Base-by-base conservation (phyloP, 2,329 filamentous ascomycete genomes). In the Neopestalotiopsis sp. region DNA sequence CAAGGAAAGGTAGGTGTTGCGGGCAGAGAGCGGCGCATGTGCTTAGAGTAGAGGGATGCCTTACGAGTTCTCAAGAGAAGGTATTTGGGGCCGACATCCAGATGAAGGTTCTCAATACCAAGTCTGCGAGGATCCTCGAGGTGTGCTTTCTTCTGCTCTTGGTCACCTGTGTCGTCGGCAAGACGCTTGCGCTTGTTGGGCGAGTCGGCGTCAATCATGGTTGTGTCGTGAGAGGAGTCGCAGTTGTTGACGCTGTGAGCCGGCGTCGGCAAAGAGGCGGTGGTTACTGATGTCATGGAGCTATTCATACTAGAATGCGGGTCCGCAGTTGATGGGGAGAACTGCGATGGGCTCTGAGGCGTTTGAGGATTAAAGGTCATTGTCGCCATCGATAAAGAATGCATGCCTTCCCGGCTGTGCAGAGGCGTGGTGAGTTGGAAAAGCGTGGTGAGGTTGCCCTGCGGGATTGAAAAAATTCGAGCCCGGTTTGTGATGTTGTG, bases 291-390 rank as follows among this genome's bases (percentile, higher is more conserved):
- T 68, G 83, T 82, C 78, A 86, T 86, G 68, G 87, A 87, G 73
- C 80, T 83, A 74, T 83, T 84, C 77, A 84, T 82, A 81, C 84
- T 87, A 70, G 82, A 82, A 74, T 80, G 81, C 73, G 81, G 81
- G 75, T 88, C 87, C 77, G 83, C 85, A 73, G 84, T 86, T 74
- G 82, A 86, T 72, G 87, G 86, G 73, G 87, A 89, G 77, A 86
- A 83, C 78, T 89, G 87, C 77, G 88, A 90, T 77, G 89, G 89
- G 79, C 89, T 91, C 84, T 91, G 89, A 78, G 89, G 89, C 74
- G 89, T 91, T 76, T 88, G 88, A 75, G 89, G 89, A 79, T 90
- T 88, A 84, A 88, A 90, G 82, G 88, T 89, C 88, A 91, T 91
- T 80, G 80, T 87, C 82, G 80, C 78, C 76, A 78, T 80, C 76